A percentile compares a stretch with the other conserved stretches of the same genome.
These are phyloP conservation scores for Chlorophyllum brunneum DNA, from an alignment of 768 basidiomycete species.

Conservation along the genomic window DNA sequence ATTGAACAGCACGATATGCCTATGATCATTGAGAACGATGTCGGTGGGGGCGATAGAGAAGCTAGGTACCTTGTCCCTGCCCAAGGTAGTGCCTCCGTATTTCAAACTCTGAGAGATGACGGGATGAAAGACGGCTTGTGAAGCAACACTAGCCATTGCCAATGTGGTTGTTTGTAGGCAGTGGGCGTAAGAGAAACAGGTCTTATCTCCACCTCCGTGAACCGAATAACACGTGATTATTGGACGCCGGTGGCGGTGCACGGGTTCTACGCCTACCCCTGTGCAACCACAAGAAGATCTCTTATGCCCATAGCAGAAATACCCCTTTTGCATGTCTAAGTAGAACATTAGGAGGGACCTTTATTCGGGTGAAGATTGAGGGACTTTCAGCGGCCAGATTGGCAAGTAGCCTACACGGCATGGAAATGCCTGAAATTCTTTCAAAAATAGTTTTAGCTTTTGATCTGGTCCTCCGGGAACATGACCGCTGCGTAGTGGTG, in stretches of 20 bases:
- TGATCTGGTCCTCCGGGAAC: no score
- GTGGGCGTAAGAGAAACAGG: constrained; percentile 4
- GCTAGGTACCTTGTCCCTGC: constrained; percentile 79
- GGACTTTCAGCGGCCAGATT: no score
- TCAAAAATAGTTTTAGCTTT: no score
- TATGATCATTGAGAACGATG: constrained; percentile 25
- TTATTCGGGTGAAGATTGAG: no score
- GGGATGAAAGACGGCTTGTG: constrained; percentile 86
- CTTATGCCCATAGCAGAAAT: no score
- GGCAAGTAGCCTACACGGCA: no score
- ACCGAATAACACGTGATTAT: constrained; percentile 23
- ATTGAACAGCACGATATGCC: constrained; percentile 90
- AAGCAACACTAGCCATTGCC: constrained; percentile 50
- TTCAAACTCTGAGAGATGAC: constrained; percentile 71
- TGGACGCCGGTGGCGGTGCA: neutral
- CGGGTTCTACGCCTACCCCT: no score
- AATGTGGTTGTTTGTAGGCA: constrained; percentile 11
- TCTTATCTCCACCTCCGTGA: constrained; percentile 10
- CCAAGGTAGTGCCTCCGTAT: constrained; percentile 75
- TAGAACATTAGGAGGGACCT: no score
- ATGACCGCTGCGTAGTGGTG: no score
- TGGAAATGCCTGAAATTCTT: no score
- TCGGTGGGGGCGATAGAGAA: neutral
- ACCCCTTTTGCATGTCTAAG: constrained; percentile 1
- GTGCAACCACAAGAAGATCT: no score